Conservation (phyloP, 2,329 filamentous ascomycete genomes). For the Venturia nashicola region DNA sequence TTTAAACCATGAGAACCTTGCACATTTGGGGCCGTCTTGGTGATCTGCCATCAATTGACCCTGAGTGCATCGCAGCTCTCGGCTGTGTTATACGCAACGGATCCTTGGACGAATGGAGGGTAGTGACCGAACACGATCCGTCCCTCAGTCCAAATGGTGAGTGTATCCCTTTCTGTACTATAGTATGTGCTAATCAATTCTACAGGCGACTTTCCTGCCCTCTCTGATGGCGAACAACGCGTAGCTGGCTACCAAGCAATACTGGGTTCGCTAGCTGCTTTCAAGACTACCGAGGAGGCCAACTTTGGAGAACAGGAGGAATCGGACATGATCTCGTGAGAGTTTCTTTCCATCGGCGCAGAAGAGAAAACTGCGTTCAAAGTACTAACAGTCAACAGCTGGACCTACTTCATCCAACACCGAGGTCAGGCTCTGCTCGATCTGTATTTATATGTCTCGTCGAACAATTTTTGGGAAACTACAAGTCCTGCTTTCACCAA, state of each 20-base stretch:
- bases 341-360: not conserved
- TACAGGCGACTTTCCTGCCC: conserved; percentile 43
- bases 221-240: conserved; percentile 44
- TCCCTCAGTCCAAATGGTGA: conserved; percentile 44
- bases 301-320: not conserved
- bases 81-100: conserved; percentile 37
- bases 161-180: no score
- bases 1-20: conserved; percentile 44
- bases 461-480: conserved; percentile 66
- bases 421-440: conserved; percentile 49
- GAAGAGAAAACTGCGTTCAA: not conserved
- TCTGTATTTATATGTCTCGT: conserved; percentile 80
- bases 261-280: conserved; percentile 20
- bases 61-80: conserved; percentile 77
- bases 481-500: conserved; percentile 72
- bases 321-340: not conserved
- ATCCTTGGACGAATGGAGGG: conserved; percentile 28
- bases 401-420: conserved; percentile 4
- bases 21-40: conserved; percentile 89
- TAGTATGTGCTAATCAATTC: conserved; percentile 8
- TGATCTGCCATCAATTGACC: conserved; percentile 76
- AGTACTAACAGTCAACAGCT: not conserved
- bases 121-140: conserved; percentile 42
- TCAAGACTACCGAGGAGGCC: not conserved
- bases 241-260: conserved; percentile 51